Base-by-base conservation (phyloP, 306 rosid genomes). In the Vigna trinervia region DNA sequence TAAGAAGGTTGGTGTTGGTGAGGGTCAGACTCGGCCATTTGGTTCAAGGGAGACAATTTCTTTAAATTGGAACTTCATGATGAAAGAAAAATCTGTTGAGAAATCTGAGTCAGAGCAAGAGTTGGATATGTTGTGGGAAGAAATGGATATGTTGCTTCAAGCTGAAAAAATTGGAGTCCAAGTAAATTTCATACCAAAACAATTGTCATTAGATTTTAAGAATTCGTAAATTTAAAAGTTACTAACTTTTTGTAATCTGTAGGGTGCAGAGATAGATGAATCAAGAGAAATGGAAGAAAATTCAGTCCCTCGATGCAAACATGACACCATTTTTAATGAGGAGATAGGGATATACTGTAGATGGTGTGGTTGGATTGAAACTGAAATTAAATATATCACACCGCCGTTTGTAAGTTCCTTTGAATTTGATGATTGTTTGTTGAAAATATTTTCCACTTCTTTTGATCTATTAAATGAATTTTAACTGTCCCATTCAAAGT, bases 271-370 rank as follows among this genome's bases (percentile, higher is more conserved):
- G 7, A 45, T 3, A 46, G 19, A 23, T 17, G 81, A 69, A 68
- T 26, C 12, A 54, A 34, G n/a, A 20, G 26, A n/a, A 60, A 5
- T 12, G 0, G 7, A 8, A 45, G 81, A 32, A 52, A 30, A 6
- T 64, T 4, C 45, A 22, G 58, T 12, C 14, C 22, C 4, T 6
- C 8, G 0, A 4, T 85, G 88, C 47, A 72, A 77, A 39, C 88
- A 85, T 12, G 52, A 70, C 1, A 4, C 56, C 0, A 2, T 0
- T 34, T 28, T 59, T 3, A 68, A 82, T 8, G 86, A 81, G 8
- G 11, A 85, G 38, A 78, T 75, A 12, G 88, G 88, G 22, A 13
- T 19, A 4, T 1, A 9, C 0, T 85, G 88, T 86, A 74, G 11
- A 70, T 2, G 4, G 14, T 85, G 88, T 47, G 13, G 11, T 34